Evolutionary conservation across 83 land plant species (phyloP).

Genomic region (Diphasiastrum complanatum): DNA sequence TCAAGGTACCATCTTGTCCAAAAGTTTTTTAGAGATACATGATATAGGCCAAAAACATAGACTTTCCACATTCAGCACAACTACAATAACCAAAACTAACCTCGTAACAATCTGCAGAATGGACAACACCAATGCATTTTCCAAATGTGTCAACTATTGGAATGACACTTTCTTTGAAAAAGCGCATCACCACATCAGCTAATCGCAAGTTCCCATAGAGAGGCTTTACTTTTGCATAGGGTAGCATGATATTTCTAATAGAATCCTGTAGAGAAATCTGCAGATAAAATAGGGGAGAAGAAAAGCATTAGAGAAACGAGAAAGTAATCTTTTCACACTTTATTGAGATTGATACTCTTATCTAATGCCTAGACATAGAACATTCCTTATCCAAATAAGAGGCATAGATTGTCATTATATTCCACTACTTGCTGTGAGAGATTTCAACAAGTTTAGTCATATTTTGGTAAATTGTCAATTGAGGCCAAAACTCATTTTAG

Average conservation of each 20-base stretch:
- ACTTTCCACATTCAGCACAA: not conserved
- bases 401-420: not conserved
- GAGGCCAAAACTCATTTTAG: no score
- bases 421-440: no score
- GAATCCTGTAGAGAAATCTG: constrained; percentile 43
- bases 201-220: constrained; percentile 25
- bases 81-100: constrained; percentile 16
- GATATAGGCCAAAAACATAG: no score
- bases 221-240: constrained; percentile 40
- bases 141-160: constrained; percentile 56
- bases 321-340: not conserved
- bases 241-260: constrained; percentile 38
- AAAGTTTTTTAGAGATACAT: no score
- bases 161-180: constrained; percentile 38
- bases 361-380: not conserved
- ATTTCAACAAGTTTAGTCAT: no score
- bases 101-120: constrained; percentile 50
- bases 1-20: no score
- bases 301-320: not conserved
- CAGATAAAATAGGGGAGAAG: constrained; percentile 4
- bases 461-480: no score
- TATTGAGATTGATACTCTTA: not conserved
- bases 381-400: not conserved
- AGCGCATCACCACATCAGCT: constrained; percentile 44
- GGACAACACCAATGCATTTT: constrained; percentile 49